A percentile compares a stretch with the other conserved stretches of the same genome.
Conservation (phyloP, 1,284 basidiomycete genomes). For the Grifola frondosa region DNA sequence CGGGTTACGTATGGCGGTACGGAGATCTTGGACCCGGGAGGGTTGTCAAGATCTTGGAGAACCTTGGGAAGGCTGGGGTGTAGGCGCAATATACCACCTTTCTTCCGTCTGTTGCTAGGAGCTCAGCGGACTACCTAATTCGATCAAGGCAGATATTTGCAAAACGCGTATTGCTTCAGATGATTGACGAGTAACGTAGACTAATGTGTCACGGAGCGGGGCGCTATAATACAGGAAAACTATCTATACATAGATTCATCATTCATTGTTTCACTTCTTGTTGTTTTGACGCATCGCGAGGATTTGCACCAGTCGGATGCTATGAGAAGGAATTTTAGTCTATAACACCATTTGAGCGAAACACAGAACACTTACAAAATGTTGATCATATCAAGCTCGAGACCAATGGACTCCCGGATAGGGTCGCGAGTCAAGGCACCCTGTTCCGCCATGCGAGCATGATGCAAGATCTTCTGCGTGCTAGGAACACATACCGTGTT, state of each 20-base stretch:
- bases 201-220: too few relatives aligned
- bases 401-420: slow-evolving; percentile 73
- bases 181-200: too few relatives aligned
- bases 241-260: not conserved
- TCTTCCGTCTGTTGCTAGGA: not conserved
- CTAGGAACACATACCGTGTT: slow-evolving; percentile 32
- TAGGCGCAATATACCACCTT: slow-evolving; percentile 13
- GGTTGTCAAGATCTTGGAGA: slow-evolving; percentile 76
- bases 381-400: slow-evolving; percentile 88
- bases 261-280: slow-evolving; percentile 46
- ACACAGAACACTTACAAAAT: slow-evolving; percentile 59
- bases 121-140: not conserved
- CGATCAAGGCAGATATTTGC: not conserved
- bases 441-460: slow-evolving; percentile 72
- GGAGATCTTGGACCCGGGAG: slow-evolving; percentile 88
- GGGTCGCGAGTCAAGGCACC: slow-evolving; percentile 74
- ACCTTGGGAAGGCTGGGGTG: slow-evolving; percentile 49
- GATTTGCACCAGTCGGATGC: slow-evolving; percentile 82
- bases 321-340: slow-evolving; percentile 27
- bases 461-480: slow-evolving; percentile 80
- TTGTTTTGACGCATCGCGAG: slow-evolving; percentile 64
- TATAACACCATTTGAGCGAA: not conserved
- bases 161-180: not conserved
- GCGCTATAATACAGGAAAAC: not conserved
- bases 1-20: slow-evolving; percentile 94